A percentile compares a stretch with the other conserved stretches of the same genome.
Conservation (phyloP, 1,284 basidiomycete genomes). For the Tilletia caries region DNA sequence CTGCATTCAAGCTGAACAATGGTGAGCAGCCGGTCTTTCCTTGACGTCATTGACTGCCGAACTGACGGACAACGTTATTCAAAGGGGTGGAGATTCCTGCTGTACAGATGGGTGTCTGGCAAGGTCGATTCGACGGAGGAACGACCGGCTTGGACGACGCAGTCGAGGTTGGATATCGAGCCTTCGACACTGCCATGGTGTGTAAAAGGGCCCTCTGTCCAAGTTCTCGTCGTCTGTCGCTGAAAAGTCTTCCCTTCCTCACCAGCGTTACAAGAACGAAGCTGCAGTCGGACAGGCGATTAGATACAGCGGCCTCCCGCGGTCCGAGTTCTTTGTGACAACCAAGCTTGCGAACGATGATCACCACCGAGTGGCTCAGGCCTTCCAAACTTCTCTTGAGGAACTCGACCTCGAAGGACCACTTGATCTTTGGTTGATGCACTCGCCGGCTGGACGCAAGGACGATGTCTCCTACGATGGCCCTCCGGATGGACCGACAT, state of each 20-base stretch:
- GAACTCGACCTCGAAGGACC: conserved; percentile 41
- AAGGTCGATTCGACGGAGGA: conserved; percentile 26
- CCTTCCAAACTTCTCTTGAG: conserved; percentile 51
- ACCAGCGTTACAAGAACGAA: conserved; percentile 45
- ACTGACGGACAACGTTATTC: conserved; percentile 20
- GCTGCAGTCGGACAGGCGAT: conserved; percentile 52
- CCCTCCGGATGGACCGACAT: background rate
- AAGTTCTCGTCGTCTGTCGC: background rate
- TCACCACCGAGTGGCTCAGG: conserved; percentile 46
- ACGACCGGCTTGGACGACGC: conserved; percentile 20
- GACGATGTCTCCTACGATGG: background rate
- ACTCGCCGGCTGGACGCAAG: conserved; percentile 35
- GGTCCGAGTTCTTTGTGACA: conserved; percentile 54
- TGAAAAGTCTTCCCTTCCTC: background rate
- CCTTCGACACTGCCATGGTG: background rate
- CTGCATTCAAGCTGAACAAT: conserved; percentile 4
- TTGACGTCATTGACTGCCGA: no score
- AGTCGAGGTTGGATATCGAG: conserved; percentile 32
- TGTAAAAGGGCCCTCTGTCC: background rate
- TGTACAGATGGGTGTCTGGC: conserved; percentile 41
- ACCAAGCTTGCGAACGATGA: conserved; percentile 53
- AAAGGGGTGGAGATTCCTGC: conserved; percentile 35
- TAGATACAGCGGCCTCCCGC: conserved; percentile 47
- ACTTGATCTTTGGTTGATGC: conserved; percentile 37
- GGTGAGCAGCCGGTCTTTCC: background rate